Evolutionary conservation across 139 green algal genomes (phyloP), one percentile per base, ranked within the genome.

Genomic region (Coccomyxa sp.): DNA sequence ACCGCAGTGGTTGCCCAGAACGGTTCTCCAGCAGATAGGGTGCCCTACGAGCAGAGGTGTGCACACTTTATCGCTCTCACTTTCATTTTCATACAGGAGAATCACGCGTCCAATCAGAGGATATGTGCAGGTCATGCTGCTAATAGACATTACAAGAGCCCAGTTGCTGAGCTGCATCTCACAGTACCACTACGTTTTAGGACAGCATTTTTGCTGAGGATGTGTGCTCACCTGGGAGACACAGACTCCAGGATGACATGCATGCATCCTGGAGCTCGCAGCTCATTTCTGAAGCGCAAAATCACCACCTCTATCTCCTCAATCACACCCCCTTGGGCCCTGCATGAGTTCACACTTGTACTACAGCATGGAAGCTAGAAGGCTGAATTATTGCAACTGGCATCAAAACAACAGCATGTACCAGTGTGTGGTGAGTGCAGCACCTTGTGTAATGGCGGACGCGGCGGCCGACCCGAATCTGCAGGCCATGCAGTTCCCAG

Each of bases 1-100:
- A 95, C 67, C 81, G 84, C 78, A 95, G 85, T 23, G 83, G 82
- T n/a, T 86, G 57, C 9, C 51, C 28, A 7, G 88, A 91, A 25
- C 85, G 85, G 86, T 95, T 95, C 80, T 92, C 87, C n/a, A 95
- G 77, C 13, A 90, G 82, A 79, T 91, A 92, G 28, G 91, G 90
- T 13, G 85, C 38, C n/a, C 31, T 71, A 0, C 89, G 85, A 66
- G 87, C 78, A 51, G 38, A 51, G 3, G 38, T 51, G 38, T 51
- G 38, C 38, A 51, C 21, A 87, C 87, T 51, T 51, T 51, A 3
- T 51, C 38, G 3, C 38, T 7, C 38, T 51, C 38, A 7, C 38
- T 51, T 7, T 51, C 38, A n/a, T n/a, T n/a, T 7, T 7, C 38
- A 11, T 7, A 7, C 38, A 51, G 38, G 38, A 51, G 38, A n/a